These are phyloP conservation scores for Tulasnella sp. DNA, from an alignment of 768 basidiomycete species.

Conservation along the genomic window DNA sequence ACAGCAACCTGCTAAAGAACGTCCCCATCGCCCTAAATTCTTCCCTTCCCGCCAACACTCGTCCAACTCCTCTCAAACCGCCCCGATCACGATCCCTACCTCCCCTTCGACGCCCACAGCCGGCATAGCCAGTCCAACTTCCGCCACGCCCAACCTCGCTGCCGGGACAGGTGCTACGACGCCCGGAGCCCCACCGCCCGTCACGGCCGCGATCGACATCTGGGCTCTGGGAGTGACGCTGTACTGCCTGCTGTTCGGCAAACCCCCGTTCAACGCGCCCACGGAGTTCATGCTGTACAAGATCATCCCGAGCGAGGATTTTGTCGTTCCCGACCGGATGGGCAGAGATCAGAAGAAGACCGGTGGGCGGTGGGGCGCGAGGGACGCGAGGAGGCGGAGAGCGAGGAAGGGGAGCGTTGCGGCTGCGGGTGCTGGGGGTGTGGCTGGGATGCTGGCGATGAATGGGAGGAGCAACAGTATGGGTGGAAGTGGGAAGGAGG, in stretches of 20 bases:
- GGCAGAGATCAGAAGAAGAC: constrained; percentile 69
- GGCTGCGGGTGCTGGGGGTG: constrained; percentile 7
- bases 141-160: constrained; percentile 43
- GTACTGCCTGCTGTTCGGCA: constrained; percentile 90
- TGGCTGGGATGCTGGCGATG: not conserved
- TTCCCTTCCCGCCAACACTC: constrained; percentile 23
- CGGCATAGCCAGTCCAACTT: not conserved
- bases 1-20: not conserved
- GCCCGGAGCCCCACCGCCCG: constrained; percentile 45
- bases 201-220: constrained; percentile 93
- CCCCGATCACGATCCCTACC: constrained; percentile 38
- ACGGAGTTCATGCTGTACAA: constrained; percentile 79
- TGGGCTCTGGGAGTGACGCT: constrained; percentile 98
- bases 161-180: constrained; percentile 34
- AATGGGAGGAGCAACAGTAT: not conserved
- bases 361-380: constrained; percentile 53
- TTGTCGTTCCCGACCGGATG: constrained; percentile 68
- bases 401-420: constrained; percentile 36
- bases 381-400: constrained; percentile 25
- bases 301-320: constrained; percentile 76
- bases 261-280: constrained; percentile 70
- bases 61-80: constrained; percentile 8
- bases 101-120: constrained; percentile 30
- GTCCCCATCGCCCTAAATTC: not conserved
- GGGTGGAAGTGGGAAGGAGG: no score